Percentiles rank a stretch among this genome's conserved stretches.
These are phyloP conservation scores for Yarrowia divulgata DNA, from an alignment of 805 yeast genomes.

Conservation along the genomic window DNA sequence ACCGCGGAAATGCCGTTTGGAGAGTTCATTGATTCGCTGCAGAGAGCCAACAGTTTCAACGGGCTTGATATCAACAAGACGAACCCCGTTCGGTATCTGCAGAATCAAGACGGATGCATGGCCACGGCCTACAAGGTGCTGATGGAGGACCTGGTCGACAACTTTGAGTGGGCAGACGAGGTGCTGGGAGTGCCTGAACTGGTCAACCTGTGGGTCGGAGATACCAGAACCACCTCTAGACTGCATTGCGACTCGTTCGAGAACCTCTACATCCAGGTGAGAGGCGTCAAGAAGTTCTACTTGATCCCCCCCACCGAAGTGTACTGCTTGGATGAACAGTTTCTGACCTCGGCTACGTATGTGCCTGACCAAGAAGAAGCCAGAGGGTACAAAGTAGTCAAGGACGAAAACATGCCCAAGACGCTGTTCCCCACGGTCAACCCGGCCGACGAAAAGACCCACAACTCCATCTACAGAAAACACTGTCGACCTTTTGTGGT, in stretches of 20 bases:
- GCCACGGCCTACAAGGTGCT: slow-evolving; percentile 45
- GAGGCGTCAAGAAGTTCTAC: slow-evolving; percentile 50
- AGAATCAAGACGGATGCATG: slow-evolving; percentile 52
- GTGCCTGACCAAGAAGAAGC: slow-evolving; percentile 39
- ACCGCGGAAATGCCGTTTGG: slow-evolving; percentile 44
- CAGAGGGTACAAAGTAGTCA: slow-evolving; percentile 42
- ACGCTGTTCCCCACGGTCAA: slow-evolving; percentile 51
- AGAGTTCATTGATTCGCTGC: slow-evolving; percentile 45
- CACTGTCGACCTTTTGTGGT: slow-evolving; percentile 46
- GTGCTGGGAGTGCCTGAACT: slow-evolving; percentile 50
- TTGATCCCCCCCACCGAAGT: slow-evolving; percentile 51
- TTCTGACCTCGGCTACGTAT: slow-evolving; percentile 48
- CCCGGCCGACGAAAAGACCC: slow-evolving; percentile 45
- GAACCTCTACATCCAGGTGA: slow-evolving; percentile 51
- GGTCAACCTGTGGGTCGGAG: slow-evolving; percentile 53
- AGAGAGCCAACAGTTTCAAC: slow-evolving; percentile 20
- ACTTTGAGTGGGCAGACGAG: slow-evolving; percentile 43
- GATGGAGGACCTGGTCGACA: slow-evolving; percentile 42
- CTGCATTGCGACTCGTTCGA: slow-evolving; percentile 53
- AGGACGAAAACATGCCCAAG: slow-evolving; percentile 38
- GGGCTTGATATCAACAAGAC: background rate
- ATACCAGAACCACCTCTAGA: slow-evolving; percentile 48
- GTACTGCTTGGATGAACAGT: slow-evolving; percentile 47
- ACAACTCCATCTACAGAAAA: slow-evolving; percentile 32
- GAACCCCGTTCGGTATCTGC: slow-evolving; percentile 49